Base-by-base conservation (phyloP, 78 protist species). In the Anaeramoeba flamelloides region DNA sequence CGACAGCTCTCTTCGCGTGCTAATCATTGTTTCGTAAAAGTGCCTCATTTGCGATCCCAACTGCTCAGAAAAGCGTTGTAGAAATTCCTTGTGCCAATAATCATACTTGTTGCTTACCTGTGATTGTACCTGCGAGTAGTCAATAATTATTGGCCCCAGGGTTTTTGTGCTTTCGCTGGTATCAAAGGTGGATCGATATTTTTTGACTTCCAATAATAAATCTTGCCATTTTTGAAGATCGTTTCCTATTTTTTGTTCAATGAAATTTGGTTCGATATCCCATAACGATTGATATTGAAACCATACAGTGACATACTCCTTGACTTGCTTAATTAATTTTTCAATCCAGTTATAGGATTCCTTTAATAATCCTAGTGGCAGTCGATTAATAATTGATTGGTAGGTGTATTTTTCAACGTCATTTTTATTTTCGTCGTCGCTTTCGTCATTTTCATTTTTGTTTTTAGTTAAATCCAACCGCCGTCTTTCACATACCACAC, bases 251-350 rank as follows among this genome's bases (percentile, higher is more conserved):
- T 39, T 41, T 36, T 39, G 40, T 33, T 64, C 39, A 36, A 92
- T 89, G 2, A 37, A 36, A 1, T 77, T 76, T 12, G 88, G 74
- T 36, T 91, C 91, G 90, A 91, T 74, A 65, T 90, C 95, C 98
- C 98, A 94, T 64, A 94, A 91, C 69, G 92, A 84, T 79, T 94
- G 98, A 84, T 92, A 94, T 64, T 83, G 88, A n/a, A 93, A 76
- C 98, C 98, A 94, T 33, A 41, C 78, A 1, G 74, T 39, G 3
- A 87, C 88, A 82, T 90, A 93, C 34, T 17, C 78, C 3, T 38
- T 32, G 26, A 82, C 88, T 75, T 78, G 77, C 8, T 38, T 83
- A 36, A 91, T 36, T 38, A 81, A 83, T 3, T 65, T 33, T 32
- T 87, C 88, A 39, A 93, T 88, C 0, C 78, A 65, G 2, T 32